phyloP scores from a whole-genome alignment of 345 rosid genomes.

The Gossypium bickii region DNA sequence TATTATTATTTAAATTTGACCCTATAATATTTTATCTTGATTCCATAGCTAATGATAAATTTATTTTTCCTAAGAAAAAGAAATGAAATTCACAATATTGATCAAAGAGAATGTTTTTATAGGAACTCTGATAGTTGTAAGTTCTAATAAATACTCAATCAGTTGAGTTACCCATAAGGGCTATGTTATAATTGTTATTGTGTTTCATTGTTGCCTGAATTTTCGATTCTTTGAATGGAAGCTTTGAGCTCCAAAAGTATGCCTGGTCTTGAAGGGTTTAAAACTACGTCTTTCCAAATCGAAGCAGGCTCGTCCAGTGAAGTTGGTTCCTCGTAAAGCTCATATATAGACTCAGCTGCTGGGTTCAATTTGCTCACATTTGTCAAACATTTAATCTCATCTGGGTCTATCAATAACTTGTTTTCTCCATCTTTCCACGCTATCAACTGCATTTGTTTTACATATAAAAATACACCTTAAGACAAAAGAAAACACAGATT shows the following conservation, averaged over 20 bases:
- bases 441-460: slow-evolving; percentile 47
- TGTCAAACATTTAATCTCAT: slow-evolving; percentile 44
- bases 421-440: slow-evolving; percentile 74
- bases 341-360: slow-evolving; percentile 59
- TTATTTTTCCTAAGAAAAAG: too few species aligned
- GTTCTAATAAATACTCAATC: too few species aligned
- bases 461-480: neutral
- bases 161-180: too few species aligned
- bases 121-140: too few species aligned
- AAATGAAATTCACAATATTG: too few species aligned
- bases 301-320: slow-evolving; percentile 44
- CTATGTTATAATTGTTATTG: neutral
- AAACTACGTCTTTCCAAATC: slow-evolving; percentile 54
- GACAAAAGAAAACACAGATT: too few species aligned
- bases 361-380: slow-evolving; percentile 42
- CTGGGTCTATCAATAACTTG: slow-evolving; percentile 63
- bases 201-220: neutral
- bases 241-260: slow-evolving; percentile 39
- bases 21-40: too few species aligned
- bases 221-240: slow-evolving; percentile 43
- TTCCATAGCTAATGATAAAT: too few species aligned
- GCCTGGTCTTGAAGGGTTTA: slow-evolving; percentile 42
- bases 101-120: too few species aligned
- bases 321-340: slow-evolving; percentile 51
- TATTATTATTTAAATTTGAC: too few species aligned